Percentiles rank a stretch among this genome's conserved stretches.
phyloP scores from a whole-genome alignment of 371 early-diverging fungal species.

The Mortierella sp. region DNA sequence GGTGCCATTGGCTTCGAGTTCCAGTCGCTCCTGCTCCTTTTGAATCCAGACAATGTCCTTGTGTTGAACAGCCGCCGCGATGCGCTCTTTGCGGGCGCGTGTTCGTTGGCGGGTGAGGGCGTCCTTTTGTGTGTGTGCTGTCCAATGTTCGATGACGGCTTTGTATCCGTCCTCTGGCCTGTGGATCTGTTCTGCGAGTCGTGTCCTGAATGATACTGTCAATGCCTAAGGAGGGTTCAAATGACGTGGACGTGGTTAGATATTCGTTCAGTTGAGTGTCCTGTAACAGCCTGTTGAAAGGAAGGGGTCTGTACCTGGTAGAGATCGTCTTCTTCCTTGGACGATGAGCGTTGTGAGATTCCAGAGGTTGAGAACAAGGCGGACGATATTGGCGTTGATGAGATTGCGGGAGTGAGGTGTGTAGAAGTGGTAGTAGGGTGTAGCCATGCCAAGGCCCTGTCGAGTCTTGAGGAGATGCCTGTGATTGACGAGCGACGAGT shows the following conservation, averaged over 20 bases:
- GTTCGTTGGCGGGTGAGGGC: conserved; percentile 33
- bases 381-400: conserved; percentile 11
- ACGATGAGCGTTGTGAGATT: conserved; percentile 15
- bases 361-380: conserved; percentile 31
- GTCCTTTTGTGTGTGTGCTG: conserved; percentile 45
- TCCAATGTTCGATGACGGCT: conserved; percentile 54
- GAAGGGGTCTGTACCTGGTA: conserved; percentile 36
- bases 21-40: conserved; percentile 47
- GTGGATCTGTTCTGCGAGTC: conserved; percentile 52
- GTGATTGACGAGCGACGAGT: conserved; percentile 13
- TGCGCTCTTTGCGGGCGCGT: conserved; percentile 45
- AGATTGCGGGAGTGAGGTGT: conserved; percentile 3
- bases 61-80: conserved; percentile 38
- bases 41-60: conserved; percentile 53
- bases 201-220: conserved; percentile 51
- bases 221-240: conserved; percentile 26
- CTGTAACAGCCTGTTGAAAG: too few relatives aligned
- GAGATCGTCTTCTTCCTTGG: conserved; percentile 53
- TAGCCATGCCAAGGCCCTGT: conserved; percentile 32
- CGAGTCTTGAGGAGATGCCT: conserved; percentile 20
- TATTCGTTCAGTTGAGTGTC: neutral
- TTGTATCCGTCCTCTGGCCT: conserved; percentile 53
- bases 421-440: neutral
- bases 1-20: conserved; percentile 33
- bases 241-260: neutral